Base-by-base conservation (phyloP, 257 asterid genomes). In the Ehretia macrophylla region DNA sequence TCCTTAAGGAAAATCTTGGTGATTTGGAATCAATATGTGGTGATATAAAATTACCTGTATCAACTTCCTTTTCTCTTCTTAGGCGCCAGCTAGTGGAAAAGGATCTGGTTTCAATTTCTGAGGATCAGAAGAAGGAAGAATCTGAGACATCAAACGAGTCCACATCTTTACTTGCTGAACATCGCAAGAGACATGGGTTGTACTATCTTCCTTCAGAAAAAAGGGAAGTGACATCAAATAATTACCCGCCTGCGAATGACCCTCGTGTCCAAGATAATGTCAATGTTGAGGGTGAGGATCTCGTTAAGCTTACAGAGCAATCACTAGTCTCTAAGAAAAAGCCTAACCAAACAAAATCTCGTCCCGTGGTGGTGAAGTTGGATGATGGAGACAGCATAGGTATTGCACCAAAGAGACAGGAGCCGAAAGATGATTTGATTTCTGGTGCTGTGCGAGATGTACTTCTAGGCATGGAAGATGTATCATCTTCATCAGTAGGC, bases 281-380 rank as follows among this genome's bases (percentile, higher is more conserved):
- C 16, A 63, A 58, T 55, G 83, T 76, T 32, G 82, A 78, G 56
- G 77, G 73, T 21, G 83, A 72, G 47, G 87, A 81, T 76, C 87
- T 92, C 59, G 75, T 58, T 55, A 92, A 81, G 86, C 79, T 92
- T 68, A 80, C 97, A 17, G 95, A 79, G 70, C 78, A 82, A 72
- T 88, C 96, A 18, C 78, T 85, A 40, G 63, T 70, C 56, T 32
- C 67, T 22, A 86, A 83, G 83, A 92, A 77, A 68, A 81, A 77
- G 72, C 44, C 73, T 32, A 83, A 61, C 72, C 84, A 71, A 63
- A 72, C 78, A 57, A 92, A 83, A 78, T 74, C 87, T 20, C 85
- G 96, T 73, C 99, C 99, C 9, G 86, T 86, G 68, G 99, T 92
- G 51, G 95, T 92, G 68, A 88, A 69, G 68, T 75, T 92, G 69